These are phyloP conservation scores for Aspergillus nanangensis DNA, from an alignment of 495 filamentous ascomycete species.

Conservation along the genomic window DNA sequence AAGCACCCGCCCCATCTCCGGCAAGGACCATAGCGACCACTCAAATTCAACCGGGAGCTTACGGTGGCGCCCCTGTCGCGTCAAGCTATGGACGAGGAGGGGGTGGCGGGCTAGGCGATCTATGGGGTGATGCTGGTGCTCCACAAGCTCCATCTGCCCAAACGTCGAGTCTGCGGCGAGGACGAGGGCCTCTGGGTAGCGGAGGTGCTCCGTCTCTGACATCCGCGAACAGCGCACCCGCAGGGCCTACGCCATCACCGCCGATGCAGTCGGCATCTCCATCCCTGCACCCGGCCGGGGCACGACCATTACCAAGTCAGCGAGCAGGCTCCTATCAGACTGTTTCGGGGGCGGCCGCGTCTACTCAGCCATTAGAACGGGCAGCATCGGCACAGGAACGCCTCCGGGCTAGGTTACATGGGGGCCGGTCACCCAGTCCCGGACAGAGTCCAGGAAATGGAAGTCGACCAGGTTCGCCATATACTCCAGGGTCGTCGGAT, in stretches of 20 bases:
- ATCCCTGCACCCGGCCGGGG: slow-evolving; percentile 34
- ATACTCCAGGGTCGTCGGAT: slow-evolving; percentile 16
- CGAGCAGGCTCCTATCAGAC: slow-evolving; percentile 68
- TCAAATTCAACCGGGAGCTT: slow-evolving; percentile 42
- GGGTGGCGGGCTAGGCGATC: slow-evolving; percentile 61
- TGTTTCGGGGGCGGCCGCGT: slow-evolving; percentile 6
- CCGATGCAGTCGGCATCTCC: slow-evolving; percentile 18
- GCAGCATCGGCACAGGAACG: slow-evolving; percentile 60
- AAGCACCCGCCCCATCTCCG: slow-evolving; percentile 58
- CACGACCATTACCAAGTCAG: slow-evolving; percentile 65
- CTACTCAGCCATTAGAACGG: slow-evolving; percentile 41
- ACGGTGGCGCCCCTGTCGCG: slow-evolving; percentile 34
- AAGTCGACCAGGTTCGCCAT: slow-evolving; percentile 13
- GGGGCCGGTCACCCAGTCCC: slow-evolving; percentile 42
- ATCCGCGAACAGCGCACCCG: slow-evolving; percentile 7
- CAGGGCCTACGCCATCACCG: slow-evolving; percentile 6
- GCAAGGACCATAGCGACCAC: slow-evolving; percentile 47
- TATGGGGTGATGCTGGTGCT: slow-evolving; percentile 70
- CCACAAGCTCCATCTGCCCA: slow-evolving; percentile 41
- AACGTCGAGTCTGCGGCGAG: slow-evolving; percentile 52
- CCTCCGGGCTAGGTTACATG: slow-evolving; percentile 62
- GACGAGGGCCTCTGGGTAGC: slow-evolving; percentile 19
- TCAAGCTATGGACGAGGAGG: slow-evolving; percentile 30
- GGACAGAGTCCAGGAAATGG: slow-evolving; percentile 16
- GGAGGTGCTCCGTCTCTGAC: slow-evolving; percentile 5